These are phyloP conservation scores for Lippia alba DNA, from an alignment of 305 asterid genomes.

Conservation along the genomic window DNA sequence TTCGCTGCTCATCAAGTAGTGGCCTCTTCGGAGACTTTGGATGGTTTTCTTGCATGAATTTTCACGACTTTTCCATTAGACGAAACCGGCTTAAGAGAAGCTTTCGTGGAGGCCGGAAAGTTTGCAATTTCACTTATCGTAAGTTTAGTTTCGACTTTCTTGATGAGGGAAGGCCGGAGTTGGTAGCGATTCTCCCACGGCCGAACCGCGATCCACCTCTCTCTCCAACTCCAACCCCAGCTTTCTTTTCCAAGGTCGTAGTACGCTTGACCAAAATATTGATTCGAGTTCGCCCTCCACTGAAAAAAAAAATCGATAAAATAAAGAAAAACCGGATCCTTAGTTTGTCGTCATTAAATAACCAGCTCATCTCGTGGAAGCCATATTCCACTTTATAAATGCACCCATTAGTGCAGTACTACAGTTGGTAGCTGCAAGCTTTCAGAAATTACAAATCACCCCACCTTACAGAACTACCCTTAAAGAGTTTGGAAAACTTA, in stretches of 20 bases:
- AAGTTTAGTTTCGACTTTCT: slow-evolving; percentile 41
- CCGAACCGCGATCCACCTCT: slow-evolving; percentile 77
- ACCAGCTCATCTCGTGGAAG: not conserved
- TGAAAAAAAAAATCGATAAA: slow-evolving; percentile 27
- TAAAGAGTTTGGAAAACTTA: too few relatives aligned
- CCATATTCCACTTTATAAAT: too few relatives aligned
- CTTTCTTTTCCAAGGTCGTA: slow-evolving; percentile 77
- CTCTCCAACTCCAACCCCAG: slow-evolving; percentile 96
- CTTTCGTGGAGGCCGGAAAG: slow-evolving; percentile 39
- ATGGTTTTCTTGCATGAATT: slow-evolving; percentile 39
- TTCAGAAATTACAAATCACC: too few relatives aligned
- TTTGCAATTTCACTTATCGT: slow-evolving; percentile 40
- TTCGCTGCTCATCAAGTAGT: slow-evolving; percentile 23
- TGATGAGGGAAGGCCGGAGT: slow-evolving; percentile 38
- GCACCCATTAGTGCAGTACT: too few relatives aligned
- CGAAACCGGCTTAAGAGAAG: slow-evolving; percentile 40
- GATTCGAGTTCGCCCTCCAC: slow-evolving; percentile 81
- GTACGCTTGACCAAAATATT: slow-evolving; percentile 76
- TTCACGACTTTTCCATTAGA: slow-evolving; percentile 40
- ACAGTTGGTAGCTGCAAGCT: too few relatives aligned
- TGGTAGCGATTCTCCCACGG: slow-evolving; percentile 79
- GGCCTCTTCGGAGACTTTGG: slow-evolving; percentile 31
- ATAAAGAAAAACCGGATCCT: not conserved
- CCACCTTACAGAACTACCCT: too few relatives aligned
- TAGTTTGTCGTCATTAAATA: not conserved